These are phyloP conservation scores for Populus ilicifolia DNA, from an alignment of 345 rosid genomes.

Conservation along the genomic window DNA sequence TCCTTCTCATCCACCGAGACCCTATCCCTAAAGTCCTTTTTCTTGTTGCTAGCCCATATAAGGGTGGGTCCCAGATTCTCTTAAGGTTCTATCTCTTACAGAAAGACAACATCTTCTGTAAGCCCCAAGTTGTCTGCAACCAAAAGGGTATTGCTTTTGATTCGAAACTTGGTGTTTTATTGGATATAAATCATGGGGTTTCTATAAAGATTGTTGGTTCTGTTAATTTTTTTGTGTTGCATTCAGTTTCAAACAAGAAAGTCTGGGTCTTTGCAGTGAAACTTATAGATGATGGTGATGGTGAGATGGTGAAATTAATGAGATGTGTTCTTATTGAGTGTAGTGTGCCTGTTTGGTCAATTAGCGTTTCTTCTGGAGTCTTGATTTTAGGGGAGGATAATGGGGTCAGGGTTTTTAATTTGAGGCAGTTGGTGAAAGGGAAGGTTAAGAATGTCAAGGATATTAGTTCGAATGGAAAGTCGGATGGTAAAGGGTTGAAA, in stretches of 20 bases:
- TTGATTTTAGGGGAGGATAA: constrained; percentile 69
- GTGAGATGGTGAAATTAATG: constrained; percentile 53
- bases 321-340: constrained; percentile 72
- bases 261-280: constrained; percentile 58
- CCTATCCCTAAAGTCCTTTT: constrained; percentile 40
- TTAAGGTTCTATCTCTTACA: constrained; percentile 44
- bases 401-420: constrained; percentile 61
- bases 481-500: constrained; percentile 24
- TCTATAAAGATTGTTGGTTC: constrained; percentile 62
- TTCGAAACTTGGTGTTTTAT: constrained; percentile 49
- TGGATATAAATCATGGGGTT: constrained; percentile 56
- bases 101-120: constrained; percentile 34
- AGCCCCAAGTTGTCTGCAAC: constrained; percentile 45
- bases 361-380: constrained; percentile 52
- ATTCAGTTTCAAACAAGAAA: constrained; percentile 55
- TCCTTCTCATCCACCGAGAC: constrained; percentile 12
- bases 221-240: constrained; percentile 58
- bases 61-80: constrained; percentile 54
- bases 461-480: constrained; percentile 22
- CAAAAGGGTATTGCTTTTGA: constrained; percentile 63
- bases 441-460: constrained; percentile 40
- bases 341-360: constrained; percentile 54
- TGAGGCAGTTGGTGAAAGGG: constrained; percentile 55
- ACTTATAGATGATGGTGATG: constrained; percentile 30
- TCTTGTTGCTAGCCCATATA: constrained; percentile 49